These are phyloP conservation scores for Fusarium albidum DNA, from an alignment of 2,329 filamentous ascomycete genomes.

Conservation along the genomic window DNA sequence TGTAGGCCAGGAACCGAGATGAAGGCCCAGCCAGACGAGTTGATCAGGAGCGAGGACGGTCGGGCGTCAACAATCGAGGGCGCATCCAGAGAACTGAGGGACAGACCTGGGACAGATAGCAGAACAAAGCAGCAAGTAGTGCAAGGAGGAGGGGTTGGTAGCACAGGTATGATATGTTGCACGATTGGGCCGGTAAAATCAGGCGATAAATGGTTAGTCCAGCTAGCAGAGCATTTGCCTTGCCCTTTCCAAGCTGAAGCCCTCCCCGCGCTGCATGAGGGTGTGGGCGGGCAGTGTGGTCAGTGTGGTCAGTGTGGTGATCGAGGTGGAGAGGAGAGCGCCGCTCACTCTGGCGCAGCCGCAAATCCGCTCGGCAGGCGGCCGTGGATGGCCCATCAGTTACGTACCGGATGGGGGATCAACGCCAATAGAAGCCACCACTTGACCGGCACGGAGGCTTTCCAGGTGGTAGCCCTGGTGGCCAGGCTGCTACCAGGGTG, in stretches of 20 bases:
- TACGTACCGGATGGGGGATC: slow-evolving; percentile 5
- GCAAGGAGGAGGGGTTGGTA: slow-evolving; percentile 2
- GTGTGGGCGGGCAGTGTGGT: too few relatives aligned
- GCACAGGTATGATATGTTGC: slow-evolving; percentile 23
- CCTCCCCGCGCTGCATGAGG: slow-evolving; percentile 21
- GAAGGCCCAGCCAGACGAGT: slow-evolving; percentile 22
- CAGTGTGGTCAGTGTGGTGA: slow-evolving; percentile 31
- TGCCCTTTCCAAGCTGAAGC: slow-evolving; percentile 18
- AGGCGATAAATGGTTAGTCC: slow-evolving; percentile 19
- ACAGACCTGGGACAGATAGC: neutral
- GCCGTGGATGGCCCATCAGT: slow-evolving; percentile 4
- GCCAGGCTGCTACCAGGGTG: too few relatives aligned
- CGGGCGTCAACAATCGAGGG: slow-evolving; percentile 17
- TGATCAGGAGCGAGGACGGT: slow-evolving; percentile 22
- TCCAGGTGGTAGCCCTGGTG: too few relatives aligned
- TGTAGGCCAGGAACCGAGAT: slow-evolving; percentile 10
- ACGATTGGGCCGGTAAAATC: slow-evolving; percentile 4
- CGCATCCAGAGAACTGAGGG: neutral
- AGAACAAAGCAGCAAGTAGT: slow-evolving; percentile 1
- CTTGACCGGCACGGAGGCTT: slow-evolving; percentile 7
- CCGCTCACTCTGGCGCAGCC: slow-evolving; percentile 14
- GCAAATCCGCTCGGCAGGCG: slow-evolving; percentile 17
- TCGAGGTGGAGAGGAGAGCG: slow-evolving; percentile 30
- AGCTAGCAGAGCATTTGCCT: slow-evolving; percentile 16
- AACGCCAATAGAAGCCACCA: slow-evolving; percentile 26